Evolutionary conservation across 116 monocot species (phyloP), one percentile per base, ranked within the genome.

Genomic region (Phalaenopsis hybrid): DNA sequence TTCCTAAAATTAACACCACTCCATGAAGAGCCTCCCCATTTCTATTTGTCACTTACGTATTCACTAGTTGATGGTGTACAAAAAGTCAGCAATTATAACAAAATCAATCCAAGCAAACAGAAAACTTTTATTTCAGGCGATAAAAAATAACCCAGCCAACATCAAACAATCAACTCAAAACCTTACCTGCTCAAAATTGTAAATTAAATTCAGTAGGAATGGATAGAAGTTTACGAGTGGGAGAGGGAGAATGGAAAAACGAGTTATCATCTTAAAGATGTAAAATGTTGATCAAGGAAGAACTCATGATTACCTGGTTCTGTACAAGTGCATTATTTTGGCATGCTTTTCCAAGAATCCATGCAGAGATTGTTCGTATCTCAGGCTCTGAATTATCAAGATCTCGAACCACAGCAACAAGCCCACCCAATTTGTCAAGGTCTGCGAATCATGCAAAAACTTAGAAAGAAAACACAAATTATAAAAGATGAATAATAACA

Each of bases 341-440:
- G 86, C 92, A 88, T 75, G 90, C 98, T 89, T 92, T 98, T 49
- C 95, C 98, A 84, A 98, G 82, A 89, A 98, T 83, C 98, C 94
- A 98, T 50, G 98, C 93, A 79, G 95, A 91, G 37, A 88, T 93
- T 28, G 81, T 91, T 31, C 98, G 79, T 84, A 95, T 93, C 58
- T 87, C 84, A 55, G 89, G 74, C 37, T 89, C 87, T 21, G 85
- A 57, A 52, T 90, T 85, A 82, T 86, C 45, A 68, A 98, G 89
- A 79, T 92, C 92, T 63, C 80, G 79, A 74, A 95, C 81, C 2
- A 98, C 83, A 23, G 87, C 82, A 83, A 82, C 86, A 77, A 95
- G 85, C 45, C 92, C 98, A 51, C 95, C 95, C 81, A 90, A 86
- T 82, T 93, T 98, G 85, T 89, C 78, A 68, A 95, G 87, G 81